Evolutionary conservation across 306 rosid genomes (phyloP), one percentile per base, ranked within the genome.

Genomic region (Astragalus membranaceus): DNA sequence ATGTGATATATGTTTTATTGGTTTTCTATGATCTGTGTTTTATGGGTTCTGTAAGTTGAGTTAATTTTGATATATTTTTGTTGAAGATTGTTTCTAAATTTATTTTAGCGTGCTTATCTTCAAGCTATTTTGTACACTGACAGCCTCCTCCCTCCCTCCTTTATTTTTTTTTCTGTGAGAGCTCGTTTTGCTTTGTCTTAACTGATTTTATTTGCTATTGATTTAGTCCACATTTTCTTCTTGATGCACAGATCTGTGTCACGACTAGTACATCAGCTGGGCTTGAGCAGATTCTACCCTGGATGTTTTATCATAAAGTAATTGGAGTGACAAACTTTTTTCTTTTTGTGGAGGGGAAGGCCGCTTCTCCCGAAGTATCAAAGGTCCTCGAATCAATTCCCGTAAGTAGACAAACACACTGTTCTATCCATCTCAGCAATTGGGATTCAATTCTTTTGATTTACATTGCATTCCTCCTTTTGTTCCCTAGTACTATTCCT

Each of bases 221-320:
- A 17, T 41, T 53, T 60, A 6, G 9, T 17, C 49, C 36, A 16
- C 5, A 8, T 76, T 84, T 79, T 67, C 36, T 57, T 64, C 48
- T 63, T 46, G 55, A 67, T 65, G 6, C 71, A 69, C 80, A 94
- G 97, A 94, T 94, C 75, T 83, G 97, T 83, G 82, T 94, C 64
- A 91, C 96, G 0, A 84, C 89, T 12, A 91, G 96, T 78, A 94
- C 97, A 1, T 83, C 99, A 1, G 99, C 92, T 9, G 96, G 97
- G 74, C 87, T 94, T 58, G 97, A 94, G 58, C 99, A 94, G 89
- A 94, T 94, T 72, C 80, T 94, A 43, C 99, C 96, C 1, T 94
- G 99, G 97, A 94, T 94, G 99, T 94, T 91, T 78, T 94, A 87
- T 78, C 99, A 94, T 73, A 91, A 94, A 85, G 88, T 89, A 82